phyloP scores from a whole-genome alignment of 495 filamentous ascomycete genomes.

The Lasiosphaeriaceae sp. region DNA sequence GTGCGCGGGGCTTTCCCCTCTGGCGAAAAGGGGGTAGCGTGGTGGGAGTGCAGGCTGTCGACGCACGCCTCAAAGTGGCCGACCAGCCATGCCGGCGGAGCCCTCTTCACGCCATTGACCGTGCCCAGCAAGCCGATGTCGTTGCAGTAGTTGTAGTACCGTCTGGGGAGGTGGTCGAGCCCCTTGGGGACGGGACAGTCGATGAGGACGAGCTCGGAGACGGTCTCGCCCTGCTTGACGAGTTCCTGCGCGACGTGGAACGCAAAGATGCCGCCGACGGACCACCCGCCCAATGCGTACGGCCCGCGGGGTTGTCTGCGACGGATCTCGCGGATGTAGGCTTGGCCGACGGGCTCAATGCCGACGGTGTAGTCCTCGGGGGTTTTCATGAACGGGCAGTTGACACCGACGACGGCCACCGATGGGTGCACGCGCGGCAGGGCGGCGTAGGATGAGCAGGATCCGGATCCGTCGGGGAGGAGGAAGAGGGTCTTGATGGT shows the following conservation, averaged over 20 bases:
- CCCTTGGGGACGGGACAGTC: neutral
- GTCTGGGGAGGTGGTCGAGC: neutral
- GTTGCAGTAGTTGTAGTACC: slow-evolving; percentile 3
- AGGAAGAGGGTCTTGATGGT: slow-evolving; percentile 51
- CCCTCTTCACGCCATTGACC: neutral
- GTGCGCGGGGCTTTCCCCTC: neutral
- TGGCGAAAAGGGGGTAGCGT: neutral
- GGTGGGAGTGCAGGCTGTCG: neutral
- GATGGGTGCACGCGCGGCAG: slow-evolving; percentile 29
- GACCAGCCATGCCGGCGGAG: neutral
- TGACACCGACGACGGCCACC: slow-evolving; percentile 19
- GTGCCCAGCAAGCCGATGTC: neutral
- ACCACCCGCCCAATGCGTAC: slow-evolving; percentile 62
- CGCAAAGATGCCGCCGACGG: slow-evolving; percentile 68
- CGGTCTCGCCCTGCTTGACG: slow-evolving; percentile 59
- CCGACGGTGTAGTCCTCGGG: slow-evolving; percentile 2
- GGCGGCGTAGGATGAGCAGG: slow-evolving; percentile 43
- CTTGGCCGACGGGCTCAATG: slow-evolving; percentile 36
- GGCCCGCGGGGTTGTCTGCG: slow-evolving; percentile 46
- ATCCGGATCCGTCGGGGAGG: slow-evolving; percentile 62
- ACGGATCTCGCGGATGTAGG: slow-evolving; percentile 22
- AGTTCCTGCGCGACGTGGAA: slow-evolving; percentile 61
- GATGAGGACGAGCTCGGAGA: neutral
- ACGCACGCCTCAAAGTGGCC: neutral
- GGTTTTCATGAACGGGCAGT: neutral